Evolutionary conservation across 257 asterid species (phyloP), one percentile per base, ranked within the genome.

Genomic region (Nyctanthes arbortristis): DNA sequence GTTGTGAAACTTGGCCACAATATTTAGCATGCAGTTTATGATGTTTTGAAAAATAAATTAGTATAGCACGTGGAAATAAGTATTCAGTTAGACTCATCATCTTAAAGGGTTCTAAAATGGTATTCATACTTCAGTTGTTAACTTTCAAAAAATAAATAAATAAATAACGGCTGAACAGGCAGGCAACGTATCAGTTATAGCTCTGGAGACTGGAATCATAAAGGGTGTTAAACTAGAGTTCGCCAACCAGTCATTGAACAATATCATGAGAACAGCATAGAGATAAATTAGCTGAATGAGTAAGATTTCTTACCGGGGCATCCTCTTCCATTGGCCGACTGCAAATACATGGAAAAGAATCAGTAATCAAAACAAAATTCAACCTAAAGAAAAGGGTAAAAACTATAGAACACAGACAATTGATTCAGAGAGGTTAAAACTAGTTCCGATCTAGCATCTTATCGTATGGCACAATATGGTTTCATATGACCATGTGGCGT

Each of bases 261-360:
- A 28, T 18, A 67, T 5, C 57, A 27, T 14, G 47, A 34, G 25
- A 49, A 29, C 47, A 71, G 18, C 43, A 34, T 12, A 64, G 40
- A 63, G 29, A 73, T 3, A 37, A 40, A 65, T 30, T 29, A 45
- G 67, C 54, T 39, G 8, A 8, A 9, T 49, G n/a, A n/a, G n/a
- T n/a, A n/a, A 13, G 61, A 66, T 20, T 40, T 71, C 93, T 87
- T 84, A 89, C 96, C 1, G 89, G 83, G 72, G 81, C 77, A 75
- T 87, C 96, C 73, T 87, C 93, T 6, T 89, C 91, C 91, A 83
- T 89, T 57, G 93, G 88, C 59, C 88, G 80, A 78, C 96, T 89
- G 89, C 85, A 82, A 4, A 73, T 22, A 49, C 58, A 49, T 18
- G 58, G 29, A 49, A 49, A 2, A n/a, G 1, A 5, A 49, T 49